Evolutionary conservation across 352 stramenopile genomes (phyloP), one percentile per base, ranked within the genome.

Genomic region (Phytophthora parvispora): DNA sequence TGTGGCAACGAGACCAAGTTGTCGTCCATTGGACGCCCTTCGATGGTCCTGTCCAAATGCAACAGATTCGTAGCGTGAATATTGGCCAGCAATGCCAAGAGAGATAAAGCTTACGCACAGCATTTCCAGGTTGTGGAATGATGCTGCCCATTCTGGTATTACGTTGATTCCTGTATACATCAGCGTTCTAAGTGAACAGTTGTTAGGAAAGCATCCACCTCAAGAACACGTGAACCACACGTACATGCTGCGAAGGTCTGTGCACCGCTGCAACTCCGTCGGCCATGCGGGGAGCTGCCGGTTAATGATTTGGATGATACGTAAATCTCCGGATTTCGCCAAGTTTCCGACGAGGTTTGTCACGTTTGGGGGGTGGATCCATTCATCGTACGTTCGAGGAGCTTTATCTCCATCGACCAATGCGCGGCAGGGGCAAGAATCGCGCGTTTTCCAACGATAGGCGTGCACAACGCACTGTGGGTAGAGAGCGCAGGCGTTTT

Each of bases 351-450:
- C 31, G 28, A 67, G 12, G 0, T 34, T 10, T 4, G 59, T 65
- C n/a, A 64, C 64, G 24, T 80, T 56, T 4, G 53, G 5, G 6
- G 50, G 31, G 8, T 69, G 25, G 10, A 48, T 40, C 49, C 60
- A 67, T 40, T 75, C 59, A 6, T 20, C 34, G 36, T 67, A 78
- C 2, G 27, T 61, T 42, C 43, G 51, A 20, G 61, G 74, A 3
- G 47, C 42, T 38, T 69, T 25, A 12, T 78, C 57, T 16, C 50
- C 36, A 38, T 86, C 65, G 20, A 87, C 72, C 25, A 72, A 67
- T 24, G 70, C 64, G 3, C 81, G 48, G 29, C 75, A 84, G 1
- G 73, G 69, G 24, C 78, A 86, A 3, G 48, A 50, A 5, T 66
- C 60, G 6, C 32, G n/a, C 6, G 1, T 49, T 49, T 49, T 9